Conservation (phyloP, 495 filamentous ascomycete genomes). For the Pyrenula aspistea region DNA sequence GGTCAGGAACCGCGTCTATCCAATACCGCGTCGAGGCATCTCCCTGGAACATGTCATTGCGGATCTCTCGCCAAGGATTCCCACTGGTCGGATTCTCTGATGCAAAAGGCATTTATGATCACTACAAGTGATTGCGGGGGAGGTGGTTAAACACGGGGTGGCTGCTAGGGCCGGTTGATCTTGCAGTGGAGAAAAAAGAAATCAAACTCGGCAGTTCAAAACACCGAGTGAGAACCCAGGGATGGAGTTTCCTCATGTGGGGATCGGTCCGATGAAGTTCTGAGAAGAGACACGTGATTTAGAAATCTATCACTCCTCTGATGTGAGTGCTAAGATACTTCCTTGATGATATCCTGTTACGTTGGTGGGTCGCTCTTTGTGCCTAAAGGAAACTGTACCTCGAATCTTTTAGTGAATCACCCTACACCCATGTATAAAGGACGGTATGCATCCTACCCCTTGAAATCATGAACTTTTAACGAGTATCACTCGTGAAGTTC, state of each 20-base stretch:
- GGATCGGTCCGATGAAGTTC: neutral
- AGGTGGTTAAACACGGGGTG: neutral
- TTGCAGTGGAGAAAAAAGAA: neutral
- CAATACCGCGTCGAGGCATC: neutral
- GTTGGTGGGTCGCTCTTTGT: too few relatives aligned
- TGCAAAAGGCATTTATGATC: neutral
- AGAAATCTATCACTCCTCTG: too few relatives aligned
- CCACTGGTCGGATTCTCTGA: neutral
- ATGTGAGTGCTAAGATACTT: too few relatives aligned
- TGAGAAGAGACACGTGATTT: too few relatives aligned
- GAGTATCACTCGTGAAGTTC: too few relatives aligned
- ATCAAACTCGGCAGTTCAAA: neutral
- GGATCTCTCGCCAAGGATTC: neutral
- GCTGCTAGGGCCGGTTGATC: too few relatives aligned
- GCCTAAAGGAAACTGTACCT: too few relatives aligned
- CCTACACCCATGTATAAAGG: too few relatives aligned
- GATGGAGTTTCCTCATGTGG: neutral
- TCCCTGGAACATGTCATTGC: neutral
- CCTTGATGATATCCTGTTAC: too few relatives aligned
- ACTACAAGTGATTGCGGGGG: neutral
- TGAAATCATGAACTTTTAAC: too few relatives aligned
- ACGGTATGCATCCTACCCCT: too few relatives aligned
- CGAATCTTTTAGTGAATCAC: too few relatives aligned
- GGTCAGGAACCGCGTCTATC: neutral
- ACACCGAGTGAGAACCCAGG: neutral